Percentiles rank a stretch among this genome's conserved stretches.
Evolutionary conservation across 2,329 filamentous ascomycete species (phyloP).

Genomic region (Aureobasidium sp.): DNA sequence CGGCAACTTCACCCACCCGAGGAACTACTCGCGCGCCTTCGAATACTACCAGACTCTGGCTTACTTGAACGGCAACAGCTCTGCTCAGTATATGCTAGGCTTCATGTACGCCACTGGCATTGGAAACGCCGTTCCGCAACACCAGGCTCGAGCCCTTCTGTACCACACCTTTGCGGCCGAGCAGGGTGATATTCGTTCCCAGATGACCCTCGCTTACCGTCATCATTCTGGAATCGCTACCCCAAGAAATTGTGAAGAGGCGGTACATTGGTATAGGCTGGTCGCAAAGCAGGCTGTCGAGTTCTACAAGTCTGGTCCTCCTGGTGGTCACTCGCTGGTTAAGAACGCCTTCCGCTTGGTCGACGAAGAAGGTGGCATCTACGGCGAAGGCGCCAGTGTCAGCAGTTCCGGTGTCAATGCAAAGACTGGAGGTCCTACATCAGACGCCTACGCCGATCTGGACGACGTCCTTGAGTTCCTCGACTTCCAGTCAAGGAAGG

Average conservation of each 20-base stretch:
- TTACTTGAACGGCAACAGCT: constrained; percentile 70
- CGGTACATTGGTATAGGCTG: constrained; percentile 80
- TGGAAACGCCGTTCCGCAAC: constrained; percentile 66
- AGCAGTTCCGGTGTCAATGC: constrained; percentile 81
- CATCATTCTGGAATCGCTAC: constrained; percentile 80
- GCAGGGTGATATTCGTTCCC: constrained; percentile 70
- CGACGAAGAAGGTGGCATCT: constrained; percentile 85
- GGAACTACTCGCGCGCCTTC: constrained; percentile 72
- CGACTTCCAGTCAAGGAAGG: constrained; percentile 82
- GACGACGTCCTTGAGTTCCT: constrained; percentile 94
- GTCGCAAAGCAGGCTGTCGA: constrained; percentile 88
- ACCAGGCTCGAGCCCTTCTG: constrained; percentile 85
- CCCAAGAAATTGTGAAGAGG: constrained; percentile 74
- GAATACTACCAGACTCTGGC: constrained; percentile 73
- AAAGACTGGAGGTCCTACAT: constrained; percentile 61
- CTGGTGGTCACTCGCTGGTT: constrained; percentile 71
- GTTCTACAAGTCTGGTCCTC: constrained; percentile 83
- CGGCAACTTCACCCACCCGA: constrained; percentile 83
- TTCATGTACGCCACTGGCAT: constrained; percentile 94
- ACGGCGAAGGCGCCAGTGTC: constrained; percentile 88
- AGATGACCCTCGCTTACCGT: constrained; percentile 89
- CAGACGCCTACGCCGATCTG: constrained; percentile 75
- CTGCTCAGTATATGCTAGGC: constrained; percentile 91
- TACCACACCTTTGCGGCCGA: constrained; percentile 93
- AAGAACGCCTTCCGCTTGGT: constrained; percentile 76